phyloP scores from a whole-genome alignment of 257 asterid species.

The Solanum clarkiae region DNA sequence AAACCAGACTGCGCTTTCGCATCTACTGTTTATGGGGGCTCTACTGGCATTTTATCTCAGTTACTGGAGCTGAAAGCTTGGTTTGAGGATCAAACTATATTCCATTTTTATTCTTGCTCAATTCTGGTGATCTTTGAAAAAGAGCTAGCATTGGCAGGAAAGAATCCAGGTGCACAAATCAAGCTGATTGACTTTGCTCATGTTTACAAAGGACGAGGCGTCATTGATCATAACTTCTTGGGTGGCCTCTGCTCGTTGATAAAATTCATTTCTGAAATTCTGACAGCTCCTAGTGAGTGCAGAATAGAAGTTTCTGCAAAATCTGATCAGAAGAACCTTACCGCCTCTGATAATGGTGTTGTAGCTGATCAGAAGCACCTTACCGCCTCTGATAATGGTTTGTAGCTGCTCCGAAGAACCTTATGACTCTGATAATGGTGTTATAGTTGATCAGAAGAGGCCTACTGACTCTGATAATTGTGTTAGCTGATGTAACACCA shows the following conservation, averaged over 20 bases:
- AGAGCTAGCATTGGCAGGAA: conserved; percentile 35
- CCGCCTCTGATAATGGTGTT: background rate
- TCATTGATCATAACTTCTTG: conserved; percentile 76
- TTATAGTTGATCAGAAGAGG: background rate
- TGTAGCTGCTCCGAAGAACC: background rate
- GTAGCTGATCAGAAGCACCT: background rate
- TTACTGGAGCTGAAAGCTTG: conserved; percentile 74
- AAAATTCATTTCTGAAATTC: conserved; percentile 65
- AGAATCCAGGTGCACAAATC: conserved; percentile 46
- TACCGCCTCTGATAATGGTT: background rate
- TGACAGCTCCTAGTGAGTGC: conserved; percentile 31
- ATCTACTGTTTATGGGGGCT: conserved; percentile 67
- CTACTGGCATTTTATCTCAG: conserved; percentile 66
- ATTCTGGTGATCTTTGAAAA: conserved; percentile 63
- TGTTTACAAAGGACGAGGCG: conserved; percentile 54
- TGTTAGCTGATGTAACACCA: background rate
- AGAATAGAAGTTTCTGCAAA: conserved; percentile 11
- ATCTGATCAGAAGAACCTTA: conserved; percentile 16
- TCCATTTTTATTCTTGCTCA: conserved; percentile 68
- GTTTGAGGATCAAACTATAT: conserved; percentile 81
- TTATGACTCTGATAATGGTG: background rate
- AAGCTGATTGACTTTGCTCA: conserved; percentile 85
- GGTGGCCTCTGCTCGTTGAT: conserved; percentile 87
- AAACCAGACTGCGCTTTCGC: conserved; percentile 69
- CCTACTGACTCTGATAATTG: background rate